Evolutionary conservation across 805 yeast genomes (phyloP), one percentile per base, ranked within the genome.

Genomic region (Candida ipomoeae): DNA sequence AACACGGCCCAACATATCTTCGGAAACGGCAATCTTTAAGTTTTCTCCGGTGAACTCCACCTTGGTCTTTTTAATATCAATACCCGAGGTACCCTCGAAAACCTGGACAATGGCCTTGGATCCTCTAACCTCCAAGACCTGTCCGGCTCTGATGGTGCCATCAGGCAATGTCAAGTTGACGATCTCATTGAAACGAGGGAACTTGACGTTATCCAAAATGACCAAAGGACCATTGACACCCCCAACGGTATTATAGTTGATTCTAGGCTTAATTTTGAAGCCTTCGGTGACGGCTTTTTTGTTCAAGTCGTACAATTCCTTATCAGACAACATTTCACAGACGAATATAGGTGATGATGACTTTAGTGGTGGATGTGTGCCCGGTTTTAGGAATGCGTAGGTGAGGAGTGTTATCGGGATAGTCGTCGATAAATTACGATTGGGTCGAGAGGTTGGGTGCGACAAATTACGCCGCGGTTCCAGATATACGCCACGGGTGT

Each of bases 201-300:
- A 74, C 61, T 74, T 74, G 57, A 74, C 79, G 52, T 74, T 67
- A 58, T 74, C 79, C 59, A 74, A 71, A 52, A 73, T 91, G 54
- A 94, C 99, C 69, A 94, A 81, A 5, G 99, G 99, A 55, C 99
- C 99, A 71, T 95, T 94, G 64, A 94, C 96, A 70, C 98, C 98
- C 49, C 92, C 92, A 54, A 94, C 99, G 31, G 99, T 94, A 77
- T 94, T 94, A 74, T 94, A 94, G 63, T 85, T 87, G 62, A 87
- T 68, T 74, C 96, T 84, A 53, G 98, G 98, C 68, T 89, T 85
- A 65, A 91, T 84, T 56, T 87, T 84, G 77, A 90, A 90, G 60
- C 96, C 95, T 67, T 89, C 86, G 51, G 91, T 87, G 48, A 85
- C 97, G 44, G 98, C 97, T 68, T 82, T 83, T 69, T 89, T 89